These are phyloP conservation scores for Dothidotthia symphoricarpi DNA, from an alignment of 2,329 filamentous ascomycete species.

Conservation along the genomic window DNA sequence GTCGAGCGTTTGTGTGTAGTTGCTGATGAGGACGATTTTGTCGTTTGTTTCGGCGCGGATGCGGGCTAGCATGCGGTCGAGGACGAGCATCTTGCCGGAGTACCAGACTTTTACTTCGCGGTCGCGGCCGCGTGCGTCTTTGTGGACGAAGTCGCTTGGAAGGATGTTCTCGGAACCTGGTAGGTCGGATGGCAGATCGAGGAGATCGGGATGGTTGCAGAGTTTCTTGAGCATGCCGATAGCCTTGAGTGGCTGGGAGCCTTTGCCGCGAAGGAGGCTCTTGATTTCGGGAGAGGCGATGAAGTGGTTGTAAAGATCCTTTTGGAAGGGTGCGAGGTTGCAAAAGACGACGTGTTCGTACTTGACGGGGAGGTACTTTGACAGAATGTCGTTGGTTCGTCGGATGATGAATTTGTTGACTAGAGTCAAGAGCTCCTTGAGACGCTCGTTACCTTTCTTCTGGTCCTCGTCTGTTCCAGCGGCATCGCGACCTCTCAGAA, in stretches of 20 bases:
- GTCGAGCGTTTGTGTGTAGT: slow-evolving; percentile 95
- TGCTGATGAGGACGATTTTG: slow-evolving; percentile 98
- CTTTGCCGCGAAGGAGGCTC: slow-evolving; percentile 85
- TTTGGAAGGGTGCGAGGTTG: slow-evolving; percentile 87
- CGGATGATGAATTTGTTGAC: slow-evolving; percentile 99
- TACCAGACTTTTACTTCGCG: slow-evolving; percentile 94
- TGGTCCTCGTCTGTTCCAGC: slow-evolving; percentile 80
- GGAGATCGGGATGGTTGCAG: slow-evolving; percentile 94
- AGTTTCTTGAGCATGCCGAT: slow-evolving; percentile 97
- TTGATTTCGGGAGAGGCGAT: slow-evolving; percentile 95
- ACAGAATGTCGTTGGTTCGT: slow-evolving; percentile 94
- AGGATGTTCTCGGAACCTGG: slow-evolving; percentile 80
- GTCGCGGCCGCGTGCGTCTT: slow-evolving; percentile 82
- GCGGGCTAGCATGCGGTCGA: slow-evolving; percentile 95
- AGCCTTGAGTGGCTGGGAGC: slow-evolving; percentile 91
- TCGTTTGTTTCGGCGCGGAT: slow-evolving; percentile 96
- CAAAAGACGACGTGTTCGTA: slow-evolving; percentile 99
- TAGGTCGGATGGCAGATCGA: slow-evolving; percentile 78
- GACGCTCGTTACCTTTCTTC: slow-evolving; percentile 77
- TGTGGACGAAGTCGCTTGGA: slow-evolving; percentile 84
- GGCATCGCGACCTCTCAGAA: slow-evolving; percentile 86
- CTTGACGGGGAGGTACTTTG: slow-evolving; percentile 96
- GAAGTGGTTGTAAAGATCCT: slow-evolving; percentile 94
- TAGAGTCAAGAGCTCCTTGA: slow-evolving; percentile 73
- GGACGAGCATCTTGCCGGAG: slow-evolving; percentile 95